Conservation (phyloP, 78 protist genomes). For the Monocercomonoides exilis region DNA sequence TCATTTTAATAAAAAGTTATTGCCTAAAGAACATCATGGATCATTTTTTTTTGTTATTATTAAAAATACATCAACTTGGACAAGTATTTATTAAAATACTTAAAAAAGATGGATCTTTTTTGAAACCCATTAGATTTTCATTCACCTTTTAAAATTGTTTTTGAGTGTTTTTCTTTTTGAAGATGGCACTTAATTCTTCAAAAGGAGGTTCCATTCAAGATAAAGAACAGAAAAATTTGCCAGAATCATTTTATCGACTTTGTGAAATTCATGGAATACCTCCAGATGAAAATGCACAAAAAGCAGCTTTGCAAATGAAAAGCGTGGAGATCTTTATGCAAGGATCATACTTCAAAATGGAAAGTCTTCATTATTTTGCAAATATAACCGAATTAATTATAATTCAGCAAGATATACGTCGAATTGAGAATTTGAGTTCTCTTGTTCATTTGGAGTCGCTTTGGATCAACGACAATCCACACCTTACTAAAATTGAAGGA, state of each 20-base stretch:
- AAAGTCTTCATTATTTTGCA: neutral
- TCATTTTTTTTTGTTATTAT: too few species aligned
- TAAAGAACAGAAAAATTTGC: too few species aligned
- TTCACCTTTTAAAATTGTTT: too few species aligned
- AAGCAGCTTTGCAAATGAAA: neutral
- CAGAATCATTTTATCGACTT: neutral
- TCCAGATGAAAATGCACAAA: neutral
- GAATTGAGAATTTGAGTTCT: neutral
- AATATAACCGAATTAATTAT: neutral
- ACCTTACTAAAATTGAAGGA: slow-evolving; percentile 35
- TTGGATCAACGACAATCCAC: slow-evolving; percentile 42
- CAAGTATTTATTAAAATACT: too few species aligned
- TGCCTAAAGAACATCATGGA: too few species aligned
- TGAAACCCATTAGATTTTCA: too few species aligned
- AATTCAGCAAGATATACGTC: slow-evolving; percentile 19
- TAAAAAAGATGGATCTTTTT: too few species aligned
- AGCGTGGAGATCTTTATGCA: slow-evolving; percentile 36
- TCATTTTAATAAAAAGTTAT: too few species aligned
- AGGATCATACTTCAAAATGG: neutral
- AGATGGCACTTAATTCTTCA: too few species aligned
- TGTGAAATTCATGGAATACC: neutral
- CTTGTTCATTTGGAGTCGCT: neutral
- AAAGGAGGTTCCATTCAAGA: too few species aligned
- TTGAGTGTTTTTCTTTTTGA: too few species aligned
- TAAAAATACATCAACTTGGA: too few species aligned